These are phyloP conservation scores for Leishmania guyanensis DNA, from an alignment of 208 protist species.

Conservation along the genomic window DNA sequence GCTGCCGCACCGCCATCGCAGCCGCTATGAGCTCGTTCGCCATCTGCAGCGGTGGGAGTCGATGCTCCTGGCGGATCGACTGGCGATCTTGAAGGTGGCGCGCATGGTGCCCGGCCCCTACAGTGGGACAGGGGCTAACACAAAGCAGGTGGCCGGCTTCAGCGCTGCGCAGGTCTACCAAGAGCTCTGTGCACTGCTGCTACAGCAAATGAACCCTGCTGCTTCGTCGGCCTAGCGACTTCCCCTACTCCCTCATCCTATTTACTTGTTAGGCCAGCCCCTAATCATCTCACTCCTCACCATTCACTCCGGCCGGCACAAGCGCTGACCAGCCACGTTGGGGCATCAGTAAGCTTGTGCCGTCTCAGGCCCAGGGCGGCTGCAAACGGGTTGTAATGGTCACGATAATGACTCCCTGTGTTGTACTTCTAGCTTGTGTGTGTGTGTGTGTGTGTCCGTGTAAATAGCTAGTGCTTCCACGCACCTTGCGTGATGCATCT, in stretches of 20 bases:
- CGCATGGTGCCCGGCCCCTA: conserved; percentile 15
- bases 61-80: conserved; percentile 32
- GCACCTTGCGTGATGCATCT: not conserved
- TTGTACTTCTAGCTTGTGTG: not conserved
- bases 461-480: not conserved
- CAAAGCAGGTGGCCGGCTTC: conserved; percentile 5
- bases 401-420: not conserved
- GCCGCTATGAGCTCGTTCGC: conserved; percentile 52
- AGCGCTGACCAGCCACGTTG: not conserved
- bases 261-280: not conserved
- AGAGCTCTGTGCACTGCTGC: conserved; percentile 29
- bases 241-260: not conserved
- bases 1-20: conserved; percentile 28
- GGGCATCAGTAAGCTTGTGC: not conserved
- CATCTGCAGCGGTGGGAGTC: conserved; percentile 58
- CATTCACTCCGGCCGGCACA: not conserved
- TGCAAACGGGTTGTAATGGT: not conserved
- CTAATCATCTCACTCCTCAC: not conserved
- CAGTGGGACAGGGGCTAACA: conserved; percentile 25
- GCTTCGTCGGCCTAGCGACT: not conserved
- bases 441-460: not conserved
- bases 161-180: conserved; percentile 21
- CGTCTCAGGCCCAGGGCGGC: not conserved
- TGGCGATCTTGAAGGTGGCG: conserved; percentile 30
- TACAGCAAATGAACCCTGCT: conserved; percentile 9